Percentiles rank a stretch among this genome's conserved stretches.
phyloP scores from a whole-genome alignment of 345 rosid genomes.

The Laguncularia racemosa region DNA sequence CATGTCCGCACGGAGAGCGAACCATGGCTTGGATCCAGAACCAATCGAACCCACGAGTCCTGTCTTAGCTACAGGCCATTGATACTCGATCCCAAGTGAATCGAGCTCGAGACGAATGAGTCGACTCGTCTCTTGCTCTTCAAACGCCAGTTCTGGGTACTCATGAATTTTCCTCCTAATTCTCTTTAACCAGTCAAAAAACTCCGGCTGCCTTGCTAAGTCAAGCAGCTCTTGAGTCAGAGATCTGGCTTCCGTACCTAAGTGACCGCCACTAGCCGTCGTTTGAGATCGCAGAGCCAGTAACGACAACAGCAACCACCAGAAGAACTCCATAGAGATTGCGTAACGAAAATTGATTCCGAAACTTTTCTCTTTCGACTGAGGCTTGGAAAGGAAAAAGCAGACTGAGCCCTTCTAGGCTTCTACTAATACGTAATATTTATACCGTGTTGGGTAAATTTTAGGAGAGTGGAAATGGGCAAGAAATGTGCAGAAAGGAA shows the following conservation, averaged over 20 bases:
- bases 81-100: conserved; percentile 30
- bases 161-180: conserved; percentile 38
- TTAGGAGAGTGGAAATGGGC: too few relatives aligned
- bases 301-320: neutral
- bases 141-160: conserved; percentile 41
- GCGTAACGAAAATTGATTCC: neutral
- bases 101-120: conserved; percentile 33
- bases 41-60: conserved; percentile 45
- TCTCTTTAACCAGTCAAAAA: conserved; percentile 32
- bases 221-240: conserved; percentile 22
- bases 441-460: too few relatives aligned
- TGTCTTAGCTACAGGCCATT: conserved; percentile 42
- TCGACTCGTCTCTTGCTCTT: conserved; percentile 33
- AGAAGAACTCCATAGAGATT: neutral
- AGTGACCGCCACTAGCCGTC: neutral
- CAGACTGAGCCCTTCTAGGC: too few relatives aligned
- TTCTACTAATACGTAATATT: too few relatives aligned
- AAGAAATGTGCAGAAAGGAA: too few relatives aligned
- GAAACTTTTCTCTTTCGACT: neutral
- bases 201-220: conserved; percentile 30
- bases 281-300: neutral
- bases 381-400: too few relatives aligned
- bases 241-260: conserved; percentile 4
- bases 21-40: conserved; percentile 33
- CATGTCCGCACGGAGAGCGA: conserved; percentile 55